A percentile compares a stretch with the other conserved stretches of the same genome.
Evolutionary conservation across 495 filamentous ascomycete genomes (phyloP).

Genomic region (Cudoniella acicularis): DNA sequence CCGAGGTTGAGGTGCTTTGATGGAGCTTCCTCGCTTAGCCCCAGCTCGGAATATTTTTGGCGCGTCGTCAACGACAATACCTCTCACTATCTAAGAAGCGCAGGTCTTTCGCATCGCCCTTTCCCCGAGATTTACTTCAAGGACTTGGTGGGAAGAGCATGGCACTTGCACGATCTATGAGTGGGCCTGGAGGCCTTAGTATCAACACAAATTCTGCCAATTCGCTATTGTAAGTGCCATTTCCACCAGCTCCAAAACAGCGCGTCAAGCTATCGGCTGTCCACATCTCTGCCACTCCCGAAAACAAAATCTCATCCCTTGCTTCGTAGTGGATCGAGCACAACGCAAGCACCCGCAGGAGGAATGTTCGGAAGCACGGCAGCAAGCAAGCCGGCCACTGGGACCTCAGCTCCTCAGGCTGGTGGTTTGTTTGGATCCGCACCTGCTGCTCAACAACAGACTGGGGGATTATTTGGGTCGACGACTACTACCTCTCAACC

Average conservation of each 20-base stretch:
- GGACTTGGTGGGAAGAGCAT: constrained; percentile 26
- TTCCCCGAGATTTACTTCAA: neutral
- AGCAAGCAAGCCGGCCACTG: constrained; percentile 25
- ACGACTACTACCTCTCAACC: constrained; percentile 26
- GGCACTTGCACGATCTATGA: constrained; percentile 55
- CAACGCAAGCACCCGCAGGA: constrained; percentile 21
- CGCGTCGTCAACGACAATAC: neutral
- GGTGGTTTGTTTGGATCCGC: constrained; percentile 35
- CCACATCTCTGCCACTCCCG: neutral
- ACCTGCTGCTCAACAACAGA: constrained; percentile 21
- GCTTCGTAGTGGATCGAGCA: constrained; percentile 24
- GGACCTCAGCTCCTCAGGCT: constrained; percentile 31
- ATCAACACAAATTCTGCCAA: constrained; percentile 77
- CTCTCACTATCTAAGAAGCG: neutral
- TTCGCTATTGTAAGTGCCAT: constrained; percentile 60
- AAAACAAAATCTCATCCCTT: constrained; percentile 3
- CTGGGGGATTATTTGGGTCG: constrained; percentile 28
- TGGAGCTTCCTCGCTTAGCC: constrained; percentile 19
- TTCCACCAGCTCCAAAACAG: neutral
- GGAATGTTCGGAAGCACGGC: constrained; percentile 41
- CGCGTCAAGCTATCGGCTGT: neutral
- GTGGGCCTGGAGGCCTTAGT: constrained; percentile 64
- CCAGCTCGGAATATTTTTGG: constrained; percentile 11
- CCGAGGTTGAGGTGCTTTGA: neutral
- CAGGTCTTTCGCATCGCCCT: neutral